Conservation (phyloP, 805 yeast genomes). For the Pichia deserticola region DNA sequence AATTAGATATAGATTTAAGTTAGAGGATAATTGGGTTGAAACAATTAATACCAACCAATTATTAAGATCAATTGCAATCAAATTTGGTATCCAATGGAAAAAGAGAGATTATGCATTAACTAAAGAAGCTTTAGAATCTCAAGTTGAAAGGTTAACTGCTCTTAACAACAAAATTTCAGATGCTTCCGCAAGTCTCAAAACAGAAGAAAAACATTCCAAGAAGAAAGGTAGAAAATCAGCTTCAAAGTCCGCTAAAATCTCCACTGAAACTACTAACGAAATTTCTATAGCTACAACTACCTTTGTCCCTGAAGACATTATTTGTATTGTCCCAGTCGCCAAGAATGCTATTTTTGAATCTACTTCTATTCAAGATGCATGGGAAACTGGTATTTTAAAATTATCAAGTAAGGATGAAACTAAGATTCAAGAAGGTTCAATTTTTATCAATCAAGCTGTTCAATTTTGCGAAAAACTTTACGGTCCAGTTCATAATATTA, state of each 20-base stretch:
- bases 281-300: slow-evolving; percentile 31
- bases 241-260: slow-evolving; percentile 1
- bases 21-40: slow-evolving; percentile 44
- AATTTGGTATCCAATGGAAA: slow-evolving; percentile 84
- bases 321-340: slow-evolving; percentile 65
- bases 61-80: slow-evolving; percentile 64
- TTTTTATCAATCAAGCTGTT: slow-evolving; percentile 61
- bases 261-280: slow-evolving; percentile 1
- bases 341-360: slow-evolving; percentile 66
- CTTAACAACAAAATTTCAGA: slow-evolving; percentile 18
- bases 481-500: slow-evolving; percentile 72
- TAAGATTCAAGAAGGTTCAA: slow-evolving; percentile 48
- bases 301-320: slow-evolving; percentile 53
- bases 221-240: slow-evolving; percentile 24
- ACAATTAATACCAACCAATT: slow-evolving; percentile 33
- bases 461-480: slow-evolving; percentile 74
- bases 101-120: slow-evolving; percentile 44
- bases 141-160: slow-evolving; percentile 16
- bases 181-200: background rate
- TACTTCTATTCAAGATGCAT: slow-evolving; percentile 64
- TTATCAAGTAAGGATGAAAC: slow-evolving; percentile 23
- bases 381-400: slow-evolving; percentile 48
- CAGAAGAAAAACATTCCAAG: slow-evolving; percentile 27
- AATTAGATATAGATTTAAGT: slow-evolving; percentile 54
- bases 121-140: slow-evolving; percentile 31